Base-by-base conservation (phyloP, 768 basidiomycete genomes). In the Trametes cingulata region DNA sequence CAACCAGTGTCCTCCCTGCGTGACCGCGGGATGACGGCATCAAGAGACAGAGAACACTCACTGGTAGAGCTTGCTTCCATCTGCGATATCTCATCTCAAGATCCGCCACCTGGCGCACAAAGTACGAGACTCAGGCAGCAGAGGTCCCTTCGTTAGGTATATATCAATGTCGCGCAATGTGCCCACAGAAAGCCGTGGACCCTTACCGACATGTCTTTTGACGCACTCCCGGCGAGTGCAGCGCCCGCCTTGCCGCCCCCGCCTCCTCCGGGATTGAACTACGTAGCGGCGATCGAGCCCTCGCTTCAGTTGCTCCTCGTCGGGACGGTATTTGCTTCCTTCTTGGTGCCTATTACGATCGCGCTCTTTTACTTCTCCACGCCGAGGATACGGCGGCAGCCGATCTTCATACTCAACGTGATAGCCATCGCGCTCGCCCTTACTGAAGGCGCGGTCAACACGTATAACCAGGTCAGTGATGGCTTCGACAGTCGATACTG, bases 331-430 rank as follows among this genome's bases (percentile, higher is more conserved):
- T 40, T 20, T 2, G 35, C 56, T 6, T 48, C 56, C 6, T 39
- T 46, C 14, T 46, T 56, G 15, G 13, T 56, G 20, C 56, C 56
- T 17, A 49, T 52, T 20, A 17, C 37, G 12, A 27, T 68, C 19
- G 53, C 62, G 3, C 64, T 71, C 3, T 61, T 69, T 39, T 61
- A 58, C 20, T 68, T 70, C 57, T 70, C 70, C 10, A 67, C 65
- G 8, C 49, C 68, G 9, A 35, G 22, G n/a, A 59, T 63, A n/a
- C 60, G 66, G 17, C 43, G 59, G 22, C 59, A 62, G 3, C 65
- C 63, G 7, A 43, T 69, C 24, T 71, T 71, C 54, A 61, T 64
- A 13, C 51, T 70, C 36, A 71, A 71, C 50, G 50, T 67, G n/a
- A 13, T 70, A 13, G 62, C 64, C 2, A 57, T 69, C 50, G 33